These are phyloP conservation scores for Trichoderma virens DNA, from an alignment of 495 filamentous ascomycete species.

Conservation along the genomic window DNA sequence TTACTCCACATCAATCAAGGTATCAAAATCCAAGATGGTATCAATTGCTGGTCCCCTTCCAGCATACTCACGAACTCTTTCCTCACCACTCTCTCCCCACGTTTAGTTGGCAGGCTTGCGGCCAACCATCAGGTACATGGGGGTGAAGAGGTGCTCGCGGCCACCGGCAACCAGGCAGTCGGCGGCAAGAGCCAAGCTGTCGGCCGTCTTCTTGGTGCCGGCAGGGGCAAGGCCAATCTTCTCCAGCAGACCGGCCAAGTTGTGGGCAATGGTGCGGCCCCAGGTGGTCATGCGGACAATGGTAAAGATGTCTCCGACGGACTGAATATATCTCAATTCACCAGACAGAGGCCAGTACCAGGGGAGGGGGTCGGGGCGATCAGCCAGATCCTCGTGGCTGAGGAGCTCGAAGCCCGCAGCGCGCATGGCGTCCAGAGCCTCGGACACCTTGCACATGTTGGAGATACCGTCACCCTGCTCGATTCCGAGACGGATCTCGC, in stretches of 20 bases:
- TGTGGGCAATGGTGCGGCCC: constrained; percentile 68
- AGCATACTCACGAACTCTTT: too few relatives aligned
- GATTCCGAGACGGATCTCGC: constrained; percentile 86
- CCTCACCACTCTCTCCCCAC: too few relatives aligned
- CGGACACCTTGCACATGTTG: constrained; percentile 87
- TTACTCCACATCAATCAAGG: constrained; percentile 10
- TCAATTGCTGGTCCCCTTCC: not conserved
- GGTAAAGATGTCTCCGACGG: constrained; percentile 71
- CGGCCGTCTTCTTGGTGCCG: constrained; percentile 93
- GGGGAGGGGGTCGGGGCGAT: constrained; percentile 65
- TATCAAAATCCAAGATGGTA: constrained; percentile 1
- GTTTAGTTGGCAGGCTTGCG: constrained; percentile 63
- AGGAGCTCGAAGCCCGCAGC: constrained; percentile 81
- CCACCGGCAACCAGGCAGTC: constrained; percentile 88
- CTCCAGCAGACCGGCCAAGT: constrained; percentile 74
- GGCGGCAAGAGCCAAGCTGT: constrained; percentile 73
- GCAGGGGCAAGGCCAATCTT: constrained; percentile 62
- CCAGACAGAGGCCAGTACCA: constrained; percentile 96
- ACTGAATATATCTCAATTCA: constrained; percentile 69
- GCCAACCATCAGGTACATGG: constrained; percentile 98
- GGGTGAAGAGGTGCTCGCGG: constrained; percentile 90
- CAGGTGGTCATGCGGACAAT: constrained; percentile 86
- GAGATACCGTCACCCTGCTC: constrained; percentile 96
- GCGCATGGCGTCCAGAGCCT: constrained; percentile 78
- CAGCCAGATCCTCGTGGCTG: constrained; percentile 84